Evolutionary conservation across 192 early-diverging fungal species (phyloP), one percentile per base, ranked within the genome.

Genomic region (Phycomyces nitens): DNA sequence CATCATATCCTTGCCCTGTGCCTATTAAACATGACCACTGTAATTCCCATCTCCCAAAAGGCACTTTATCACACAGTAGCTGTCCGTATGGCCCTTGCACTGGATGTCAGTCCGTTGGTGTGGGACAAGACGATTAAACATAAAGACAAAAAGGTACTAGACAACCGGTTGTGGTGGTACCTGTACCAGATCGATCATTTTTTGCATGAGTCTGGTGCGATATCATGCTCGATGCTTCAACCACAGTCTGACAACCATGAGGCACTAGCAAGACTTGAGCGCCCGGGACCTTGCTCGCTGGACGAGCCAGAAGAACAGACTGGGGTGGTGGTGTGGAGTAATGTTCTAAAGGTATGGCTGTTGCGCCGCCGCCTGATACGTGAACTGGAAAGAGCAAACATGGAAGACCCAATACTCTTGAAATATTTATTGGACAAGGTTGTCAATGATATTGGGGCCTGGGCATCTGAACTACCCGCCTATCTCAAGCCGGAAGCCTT

Each of bases 151-250:
- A 12, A 34, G 15, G 66, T 61, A 44, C 66, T 68, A 47, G 60
- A 68, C 12, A 56, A 53, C 23, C 49, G 66, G 9, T 7, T 68
- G 24, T 68, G 66, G 66, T 68, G 66, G 66, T 68, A 56, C n/a
- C 41, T 68, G 14, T 68, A 61, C 29, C 66, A 68, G 20, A 62
- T 68, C 23, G 66, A 68, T 50, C 66, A 61, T 41, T 68, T 68
- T 54, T 38, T 68, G 0, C 26, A 41, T 14, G 66, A 68, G 41
- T 62, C 59, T 12, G 42, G 50, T 16, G 51, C 57, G 0, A 68
- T 68, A 16, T 54, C 66, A 9, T 52, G 42, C 53, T 68, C 66
- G 11, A 62, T 68, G n/a, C 52, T 68, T 11, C 14, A 62, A 21
- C 66, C 66, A 21, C 29, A 50, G 5, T 68, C 66, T 12, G 66